Percentiles rank a stretch among this genome's conserved stretches.
These are phyloP conservation scores for Aspergillus brunneoviolaceus DNA, from an alignment of 2,329 filamentous ascomycete genomes.

Conservation along the genomic window DNA sequence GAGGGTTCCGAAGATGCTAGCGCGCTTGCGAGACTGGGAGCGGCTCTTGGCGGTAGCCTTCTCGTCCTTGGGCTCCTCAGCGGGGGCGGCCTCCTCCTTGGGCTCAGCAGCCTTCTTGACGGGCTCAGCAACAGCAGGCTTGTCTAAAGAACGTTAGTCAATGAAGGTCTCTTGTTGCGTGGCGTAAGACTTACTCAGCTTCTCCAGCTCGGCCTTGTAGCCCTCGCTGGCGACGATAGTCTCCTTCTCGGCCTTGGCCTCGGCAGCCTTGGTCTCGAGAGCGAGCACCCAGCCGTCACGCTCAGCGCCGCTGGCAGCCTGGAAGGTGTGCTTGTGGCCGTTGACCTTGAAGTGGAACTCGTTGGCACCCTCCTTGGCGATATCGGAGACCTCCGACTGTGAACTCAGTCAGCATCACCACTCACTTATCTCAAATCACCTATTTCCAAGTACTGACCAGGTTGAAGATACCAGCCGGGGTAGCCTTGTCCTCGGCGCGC, in stretches of 20 bases:
- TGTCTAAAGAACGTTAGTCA: conserved; percentile 33
- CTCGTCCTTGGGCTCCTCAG: conserved; percentile 50
- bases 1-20: conserved; percentile 45
- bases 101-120: conserved; percentile 25
- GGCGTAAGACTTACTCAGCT: conserved; percentile 54
- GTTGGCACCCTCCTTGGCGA: conserved; percentile 70
- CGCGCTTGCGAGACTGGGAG: conserved; percentile 58
- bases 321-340: conserved; percentile 91
- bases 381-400: conserved; percentile 66
- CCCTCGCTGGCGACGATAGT: conserved; percentile 73
- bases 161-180: background rate
- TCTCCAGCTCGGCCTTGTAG: conserved; percentile 84
- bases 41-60: conserved; percentile 61
- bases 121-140: conserved; percentile 27
- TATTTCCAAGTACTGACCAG: conserved; percentile 61
- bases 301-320: conserved; percentile 71
- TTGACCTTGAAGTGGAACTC: conserved; percentile 85
- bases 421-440: background rate
- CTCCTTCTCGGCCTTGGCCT: conserved; percentile 78
- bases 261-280: conserved; percentile 75
- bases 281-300: conserved; percentile 91
- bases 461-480: conserved; percentile 78
- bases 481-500: conserved; percentile 76
- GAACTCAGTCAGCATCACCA: conserved; percentile 20
- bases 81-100: conserved; percentile 39